phyloP scores from a whole-genome alignment of 1,139 yeast species.

The Arxiozyma slooffiae region DNA sequence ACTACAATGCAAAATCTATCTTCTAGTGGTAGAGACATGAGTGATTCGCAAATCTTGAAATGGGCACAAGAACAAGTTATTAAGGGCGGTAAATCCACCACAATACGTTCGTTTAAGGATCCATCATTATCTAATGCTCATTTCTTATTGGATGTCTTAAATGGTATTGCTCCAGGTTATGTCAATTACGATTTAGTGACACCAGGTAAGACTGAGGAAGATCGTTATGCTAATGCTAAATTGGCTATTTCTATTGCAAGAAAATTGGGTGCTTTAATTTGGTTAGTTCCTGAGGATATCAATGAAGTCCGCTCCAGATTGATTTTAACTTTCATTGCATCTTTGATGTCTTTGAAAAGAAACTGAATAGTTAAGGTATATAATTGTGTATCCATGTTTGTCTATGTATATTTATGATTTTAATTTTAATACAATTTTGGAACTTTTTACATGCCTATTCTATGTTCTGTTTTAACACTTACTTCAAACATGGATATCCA shows the following conservation, averaged over 20 bases:
- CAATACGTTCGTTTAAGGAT: conserved; percentile 79
- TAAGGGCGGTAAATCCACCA: conserved; percentile 68
- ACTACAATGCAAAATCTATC: conserved; percentile 69
- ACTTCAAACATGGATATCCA: background rate
- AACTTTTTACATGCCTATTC: background rate
- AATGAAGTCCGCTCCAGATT: conserved; percentile 90
- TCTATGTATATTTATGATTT: background rate
- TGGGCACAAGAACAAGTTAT: conserved; percentile 87
- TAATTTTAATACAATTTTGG: no score
- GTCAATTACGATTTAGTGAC: conserved; percentile 90
- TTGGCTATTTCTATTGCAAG: conserved; percentile 97
- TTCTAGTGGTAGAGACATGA: conserved; percentile 59
- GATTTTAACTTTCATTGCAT: conserved; percentile 88
- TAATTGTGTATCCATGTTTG: background rate
- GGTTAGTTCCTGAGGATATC: conserved; percentile 99
- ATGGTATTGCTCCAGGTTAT: conserved; percentile 94
- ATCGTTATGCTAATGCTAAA: conserved; percentile 85
- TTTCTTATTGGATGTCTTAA: conserved; percentile 77
- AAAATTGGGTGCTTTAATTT: conserved; percentile 92
- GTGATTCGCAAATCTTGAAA: conserved; percentile 76
- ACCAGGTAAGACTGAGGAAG: conserved; percentile 70
- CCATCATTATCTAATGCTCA: conserved; percentile 63
- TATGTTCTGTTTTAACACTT: background rate
- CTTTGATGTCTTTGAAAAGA: conserved; percentile 63
- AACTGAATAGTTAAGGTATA: conserved; percentile 3